phyloP scores from a whole-genome alignment of 2,329 filamentous ascomycete species.

The Juglanconis oblonga region DNA sequence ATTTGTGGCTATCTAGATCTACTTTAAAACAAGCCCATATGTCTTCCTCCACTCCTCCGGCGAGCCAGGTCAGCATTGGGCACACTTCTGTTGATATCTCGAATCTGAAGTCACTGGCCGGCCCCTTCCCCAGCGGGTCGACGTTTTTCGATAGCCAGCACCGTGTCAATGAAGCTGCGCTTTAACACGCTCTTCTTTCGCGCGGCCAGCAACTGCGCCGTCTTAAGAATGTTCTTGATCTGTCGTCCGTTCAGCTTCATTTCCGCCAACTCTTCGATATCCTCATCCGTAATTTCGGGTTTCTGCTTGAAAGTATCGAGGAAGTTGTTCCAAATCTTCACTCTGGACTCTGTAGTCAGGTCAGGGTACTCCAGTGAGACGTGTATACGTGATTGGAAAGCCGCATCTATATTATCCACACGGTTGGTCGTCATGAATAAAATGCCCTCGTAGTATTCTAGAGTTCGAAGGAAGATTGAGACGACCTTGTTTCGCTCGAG shows the following conservation, averaged over 20 bases:
- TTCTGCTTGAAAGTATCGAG: conserved; percentile 29
- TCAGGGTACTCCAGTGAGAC: conserved; percentile 45
- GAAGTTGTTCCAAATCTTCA: conserved; percentile 38
- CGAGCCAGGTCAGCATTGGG: too few relatives aligned
- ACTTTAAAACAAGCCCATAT: too few relatives aligned
- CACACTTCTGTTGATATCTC: too few relatives aligned
- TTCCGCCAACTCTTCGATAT: conserved; percentile 37
- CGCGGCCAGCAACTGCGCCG: conserved; percentile 29
- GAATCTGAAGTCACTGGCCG: background rate
- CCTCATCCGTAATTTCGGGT: conserved; percentile 27
- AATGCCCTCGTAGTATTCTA: conserved; percentile 48
- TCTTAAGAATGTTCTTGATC: conserved; percentile 37
- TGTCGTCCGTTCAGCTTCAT: conserved; percentile 32
- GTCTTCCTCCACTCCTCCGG: too few relatives aligned
- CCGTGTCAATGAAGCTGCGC: conserved; percentile 28
- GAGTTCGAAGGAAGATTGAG: conserved; percentile 37
- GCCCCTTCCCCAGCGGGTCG: conserved; percentile 18
- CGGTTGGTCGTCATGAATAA: conserved; percentile 50
- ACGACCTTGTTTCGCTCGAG: conserved; percentile 39
- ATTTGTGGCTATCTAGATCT: too few relatives aligned
- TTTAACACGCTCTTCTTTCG: conserved; percentile 33
- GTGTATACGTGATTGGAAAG: conserved; percentile 47
- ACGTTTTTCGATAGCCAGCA: conserved; percentile 28
- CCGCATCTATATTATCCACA: conserved; percentile 41
- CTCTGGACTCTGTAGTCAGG: conserved; percentile 34